phyloP scores from a whole-genome alignment of 2,329 filamentous ascomycete genomes.

The Aspergillus ibericus region DNA sequence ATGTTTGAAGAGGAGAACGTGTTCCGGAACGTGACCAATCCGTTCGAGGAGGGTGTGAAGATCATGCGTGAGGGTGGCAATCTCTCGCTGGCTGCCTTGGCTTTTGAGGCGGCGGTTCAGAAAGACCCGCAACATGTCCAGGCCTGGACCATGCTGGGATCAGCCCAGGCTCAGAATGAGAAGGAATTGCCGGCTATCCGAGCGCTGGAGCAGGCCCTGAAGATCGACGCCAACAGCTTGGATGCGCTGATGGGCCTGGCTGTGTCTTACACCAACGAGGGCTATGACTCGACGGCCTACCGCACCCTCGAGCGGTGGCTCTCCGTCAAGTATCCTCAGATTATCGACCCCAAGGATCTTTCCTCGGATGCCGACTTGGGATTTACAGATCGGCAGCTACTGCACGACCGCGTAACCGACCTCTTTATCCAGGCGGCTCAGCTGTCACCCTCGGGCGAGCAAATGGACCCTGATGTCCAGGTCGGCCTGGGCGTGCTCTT shows the following conservation, averaged over 20 bases:
- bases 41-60: conserved; percentile 88
- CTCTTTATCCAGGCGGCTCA: conserved; percentile 92
- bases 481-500: conserved; percentile 95
- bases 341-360: conserved; percentile 71
- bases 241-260: conserved; percentile 91
- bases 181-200: conserved; percentile 96
- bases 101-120: conserved; percentile 93
- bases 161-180: conserved; percentile 95
- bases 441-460: conserved; percentile 83
- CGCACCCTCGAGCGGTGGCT: conserved; percentile 95
- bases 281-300: conserved; percentile 96
- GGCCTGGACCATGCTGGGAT: conserved; percentile 90
- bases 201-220: conserved; percentile 85
- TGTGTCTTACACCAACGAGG: conserved; percentile 97
- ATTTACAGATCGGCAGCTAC: conserved; percentile 85
- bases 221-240: conserved; percentile 82
- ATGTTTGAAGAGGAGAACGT: conserved; percentile 94
- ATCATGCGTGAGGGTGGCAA: conserved; percentile 95
- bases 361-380: conserved; percentile 79
- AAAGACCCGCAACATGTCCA: conserved; percentile 84
- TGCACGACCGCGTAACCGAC: conserved; percentile 87
- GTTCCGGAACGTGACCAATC: conserved; percentile 76
- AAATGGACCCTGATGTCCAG: conserved; percentile 98
- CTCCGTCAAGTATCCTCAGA: conserved; percentile 85
- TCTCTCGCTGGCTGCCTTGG: conserved; percentile 85